A percentile compares a stretch with the other conserved stretches of the same genome.
Conservation (phyloP, 345 rosid genomes). For the Eutrema japonicum region DNA sequence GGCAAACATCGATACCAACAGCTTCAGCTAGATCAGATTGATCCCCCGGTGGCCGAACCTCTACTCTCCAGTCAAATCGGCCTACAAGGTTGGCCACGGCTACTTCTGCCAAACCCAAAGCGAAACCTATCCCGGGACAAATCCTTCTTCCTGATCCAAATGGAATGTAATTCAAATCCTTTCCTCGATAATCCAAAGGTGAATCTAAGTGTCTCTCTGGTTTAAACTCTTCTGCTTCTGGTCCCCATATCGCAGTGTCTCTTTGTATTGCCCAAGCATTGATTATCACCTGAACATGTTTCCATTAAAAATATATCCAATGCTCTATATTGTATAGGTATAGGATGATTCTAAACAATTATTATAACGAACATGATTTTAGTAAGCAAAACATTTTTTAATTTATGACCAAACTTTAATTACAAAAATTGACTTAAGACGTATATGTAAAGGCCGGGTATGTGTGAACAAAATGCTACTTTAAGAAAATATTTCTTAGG, state of each 20-base stretch:
- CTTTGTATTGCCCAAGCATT: constrained; percentile 49
- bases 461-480: background rate
- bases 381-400: background rate
- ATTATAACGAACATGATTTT: background rate
- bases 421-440: background rate
- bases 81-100: constrained; percentile 33
- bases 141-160: constrained; percentile 38
- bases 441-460: background rate
- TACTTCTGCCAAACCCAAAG: constrained; percentile 23
- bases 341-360: background rate
- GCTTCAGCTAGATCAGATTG: constrained; percentile 29
- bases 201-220: constrained; percentile 44
- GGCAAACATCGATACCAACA: constrained; percentile 27
- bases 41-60: constrained; percentile 12
- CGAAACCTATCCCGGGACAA: constrained; percentile 27
- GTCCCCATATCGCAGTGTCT: constrained; percentile 53
- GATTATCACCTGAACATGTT: constrained; percentile 24
- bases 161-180: constrained; percentile 33
- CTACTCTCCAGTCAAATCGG: constrained; percentile 28
- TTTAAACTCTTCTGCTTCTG: constrained; percentile 51
- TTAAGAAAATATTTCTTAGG: background rate
- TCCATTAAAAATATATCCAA: background rate
- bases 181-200: constrained; percentile 16
- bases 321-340: background rate
- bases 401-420: background rate